These are phyloP conservation scores for Bruguiera sexangula DNA, from an alignment of 345 rosid species.

Conservation along the genomic window DNA sequence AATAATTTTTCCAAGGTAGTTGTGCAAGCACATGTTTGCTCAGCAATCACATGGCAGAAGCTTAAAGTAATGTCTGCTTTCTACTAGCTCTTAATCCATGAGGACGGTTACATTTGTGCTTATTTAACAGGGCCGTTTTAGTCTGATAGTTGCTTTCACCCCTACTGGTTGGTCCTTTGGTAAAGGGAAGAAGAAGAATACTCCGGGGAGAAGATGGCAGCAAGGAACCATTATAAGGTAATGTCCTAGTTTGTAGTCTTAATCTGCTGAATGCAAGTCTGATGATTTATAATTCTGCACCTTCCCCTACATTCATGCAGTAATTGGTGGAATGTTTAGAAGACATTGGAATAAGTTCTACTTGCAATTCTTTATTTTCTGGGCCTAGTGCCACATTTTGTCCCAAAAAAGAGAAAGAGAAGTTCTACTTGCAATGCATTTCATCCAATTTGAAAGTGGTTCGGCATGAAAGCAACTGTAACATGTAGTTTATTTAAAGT, in stretches of 20 bases:
- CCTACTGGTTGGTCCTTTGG: constrained; percentile 94
- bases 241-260: constrained; percentile 7
- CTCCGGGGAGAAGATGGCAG: constrained; percentile 83
- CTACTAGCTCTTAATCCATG: background rate
- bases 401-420: too few species aligned
- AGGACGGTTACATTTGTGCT: background rate
- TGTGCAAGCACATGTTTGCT: too few species aligned
- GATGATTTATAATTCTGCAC: background rate
- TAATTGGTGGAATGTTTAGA: background rate
- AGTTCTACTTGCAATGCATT: too few species aligned
- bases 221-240: constrained; percentile 96
- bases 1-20: too few species aligned
- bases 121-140: constrained; percentile 58
- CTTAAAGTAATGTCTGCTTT: background rate
- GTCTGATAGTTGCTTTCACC: constrained; percentile 85
- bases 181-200: constrained; percentile 70
- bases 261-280: background rate
- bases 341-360: too few species aligned
- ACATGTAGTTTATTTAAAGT: too few species aligned
- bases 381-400: too few species aligned
- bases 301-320: background rate
- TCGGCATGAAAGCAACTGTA: too few species aligned
- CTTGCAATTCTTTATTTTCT: too few species aligned
- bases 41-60: too few species aligned
- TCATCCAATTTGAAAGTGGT: too few species aligned